These are phyloP conservation scores for Lasiosphaeria miniovina DNA, from an alignment of 495 filamentous ascomycete genomes.

Conservation along the genomic window DNA sequence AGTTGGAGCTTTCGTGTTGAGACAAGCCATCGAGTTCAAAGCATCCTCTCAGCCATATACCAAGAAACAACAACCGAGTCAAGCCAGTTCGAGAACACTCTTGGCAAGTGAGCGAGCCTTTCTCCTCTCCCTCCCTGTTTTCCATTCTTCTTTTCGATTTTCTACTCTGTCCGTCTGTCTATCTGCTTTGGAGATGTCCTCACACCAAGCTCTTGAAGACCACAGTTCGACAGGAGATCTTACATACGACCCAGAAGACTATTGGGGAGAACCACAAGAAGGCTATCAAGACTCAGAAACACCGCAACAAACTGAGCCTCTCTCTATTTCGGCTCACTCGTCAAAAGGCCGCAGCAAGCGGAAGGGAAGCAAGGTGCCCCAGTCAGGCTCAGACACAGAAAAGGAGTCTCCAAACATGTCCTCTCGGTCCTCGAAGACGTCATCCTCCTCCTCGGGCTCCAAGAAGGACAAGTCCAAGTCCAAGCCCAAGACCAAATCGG, in stretches of 20 bases:
- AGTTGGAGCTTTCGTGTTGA: neutral
- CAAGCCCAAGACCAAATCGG: conserved; percentile 36
- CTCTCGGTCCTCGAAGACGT: conserved; percentile 28
- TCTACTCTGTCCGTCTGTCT: conserved; percentile 7
- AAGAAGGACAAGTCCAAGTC: conserved; percentile 32
- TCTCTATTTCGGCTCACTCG: conserved; percentile 9
- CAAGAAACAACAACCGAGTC: neutral
- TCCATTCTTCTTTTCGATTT: neutral
- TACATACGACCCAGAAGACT: conserved; percentile 6
- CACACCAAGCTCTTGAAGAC: conserved; percentile 31
- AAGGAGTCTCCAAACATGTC: conserved; percentile 32
- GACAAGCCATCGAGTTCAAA: neutral
- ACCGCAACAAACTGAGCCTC: neutral
- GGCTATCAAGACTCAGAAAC: neutral
- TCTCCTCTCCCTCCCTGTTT: neutral
- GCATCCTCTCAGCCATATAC: neutral
- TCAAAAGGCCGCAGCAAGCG: conserved; percentile 18
- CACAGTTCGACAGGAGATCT: conserved; percentile 16
- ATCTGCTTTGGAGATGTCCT: conserved; percentile 22
- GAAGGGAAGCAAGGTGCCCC: conserved; percentile 14
- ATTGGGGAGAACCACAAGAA: conserved; percentile 11
- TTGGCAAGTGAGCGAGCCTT: conserved; percentile 22
- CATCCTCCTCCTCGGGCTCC: conserved; percentile 25
- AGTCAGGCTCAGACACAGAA: conserved; percentile 35
- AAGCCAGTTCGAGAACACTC: neutral